These are phyloP conservation scores for Clonostachys byssicola DNA, from an alignment of 2,329 filamentous ascomycete species.

Conservation along the genomic window DNA sequence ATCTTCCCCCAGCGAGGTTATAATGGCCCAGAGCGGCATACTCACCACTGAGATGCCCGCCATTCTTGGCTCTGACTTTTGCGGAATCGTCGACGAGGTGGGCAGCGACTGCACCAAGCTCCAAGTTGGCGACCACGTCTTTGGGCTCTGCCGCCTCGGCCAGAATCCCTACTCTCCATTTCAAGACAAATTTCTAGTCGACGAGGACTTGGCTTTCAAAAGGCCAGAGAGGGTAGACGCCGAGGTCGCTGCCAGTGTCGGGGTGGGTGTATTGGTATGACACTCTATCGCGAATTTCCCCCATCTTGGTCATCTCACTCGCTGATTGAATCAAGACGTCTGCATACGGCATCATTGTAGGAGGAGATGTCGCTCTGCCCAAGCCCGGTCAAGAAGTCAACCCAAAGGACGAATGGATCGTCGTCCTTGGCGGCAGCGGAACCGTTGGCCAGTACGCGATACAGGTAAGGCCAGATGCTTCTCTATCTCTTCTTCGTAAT, in stretches of 20 bases:
- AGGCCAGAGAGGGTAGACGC: slow-evolving; percentile 13
- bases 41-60: slow-evolving; percentile 25
- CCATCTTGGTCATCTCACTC: neutral
- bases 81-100: slow-evolving; percentile 21
- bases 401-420: slow-evolving; percentile 24
- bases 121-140: slow-evolving; percentile 24
- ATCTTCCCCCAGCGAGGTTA: slow-evolving; percentile 14
- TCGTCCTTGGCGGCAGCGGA: slow-evolving; percentile 26
- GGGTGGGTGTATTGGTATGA: slow-evolving; percentile 24
- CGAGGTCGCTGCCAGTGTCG: slow-evolving; percentile 24
- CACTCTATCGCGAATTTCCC: neutral
- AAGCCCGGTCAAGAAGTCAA: slow-evolving; percentile 3
- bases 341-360: slow-evolving; percentile 20
- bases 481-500: neutral
- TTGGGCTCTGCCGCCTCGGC: slow-evolving; percentile 25
- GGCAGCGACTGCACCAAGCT: slow-evolving; percentile 21
- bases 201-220: slow-evolving; percentile 26
- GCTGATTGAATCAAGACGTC: slow-evolving; percentile 19
- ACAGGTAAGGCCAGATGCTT: slow-evolving; percentile 10
- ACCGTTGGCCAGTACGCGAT: slow-evolving; percentile 26
- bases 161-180: slow-evolving; percentile 23
- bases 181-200: slow-evolving; percentile 29
- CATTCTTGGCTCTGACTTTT: slow-evolving; percentile 29
- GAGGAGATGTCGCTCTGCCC: slow-evolving; percentile 15
- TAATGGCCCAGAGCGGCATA: slow-evolving; percentile 24